phyloP scores from a whole-genome alignment of 2,329 filamentous ascomycete species.

The Seiridium cupressi region DNA sequence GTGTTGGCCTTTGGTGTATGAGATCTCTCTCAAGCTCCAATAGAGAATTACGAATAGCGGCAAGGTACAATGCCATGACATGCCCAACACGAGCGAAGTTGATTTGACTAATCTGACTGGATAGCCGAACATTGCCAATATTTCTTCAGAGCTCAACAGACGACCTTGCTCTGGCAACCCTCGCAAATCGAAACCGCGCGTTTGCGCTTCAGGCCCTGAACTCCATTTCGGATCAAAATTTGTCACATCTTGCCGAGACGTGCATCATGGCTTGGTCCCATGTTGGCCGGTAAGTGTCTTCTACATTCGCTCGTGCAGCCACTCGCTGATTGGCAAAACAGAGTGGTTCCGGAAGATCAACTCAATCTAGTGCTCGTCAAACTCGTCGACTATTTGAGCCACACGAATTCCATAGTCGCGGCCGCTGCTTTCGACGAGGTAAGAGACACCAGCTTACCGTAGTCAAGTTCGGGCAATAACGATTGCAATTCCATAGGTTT shows the following conservation, averaged over 20 bases:
- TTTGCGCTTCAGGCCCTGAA: conserved; percentile 70
- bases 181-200: conserved; percentile 63
- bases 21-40: conserved; percentile 79
- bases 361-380: conserved; percentile 82
- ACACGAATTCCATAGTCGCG: conserved; percentile 75
- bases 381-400: conserved; percentile 83
- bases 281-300: conserved; percentile 61
- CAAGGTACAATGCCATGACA: conserved; percentile 50
- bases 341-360: conserved; percentile 74
- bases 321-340: conserved; percentile 22
- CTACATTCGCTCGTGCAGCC: too few relatives aligned
- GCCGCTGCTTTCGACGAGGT: conserved; percentile 83
- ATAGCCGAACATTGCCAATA: conserved; percentile 59
- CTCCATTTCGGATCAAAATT: conserved; percentile 67
- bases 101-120: not conserved
- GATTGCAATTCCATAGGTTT: conserved; percentile 38
- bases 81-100: conserved; percentile 14
- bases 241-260: conserved; percentile 72
- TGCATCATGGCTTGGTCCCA: conserved; percentile 85
- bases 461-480: too few relatives aligned
- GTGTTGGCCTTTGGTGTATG: conserved; percentile 76
- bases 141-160: conserved; percentile 56
- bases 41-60: conserved; percentile 79
- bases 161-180: conserved; percentile 31
- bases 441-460: conserved; percentile 15